Evolutionary conservation across 2,329 filamentous ascomycete species (phyloP).

Genomic region (Pseudocercospora eumusae): DNA sequence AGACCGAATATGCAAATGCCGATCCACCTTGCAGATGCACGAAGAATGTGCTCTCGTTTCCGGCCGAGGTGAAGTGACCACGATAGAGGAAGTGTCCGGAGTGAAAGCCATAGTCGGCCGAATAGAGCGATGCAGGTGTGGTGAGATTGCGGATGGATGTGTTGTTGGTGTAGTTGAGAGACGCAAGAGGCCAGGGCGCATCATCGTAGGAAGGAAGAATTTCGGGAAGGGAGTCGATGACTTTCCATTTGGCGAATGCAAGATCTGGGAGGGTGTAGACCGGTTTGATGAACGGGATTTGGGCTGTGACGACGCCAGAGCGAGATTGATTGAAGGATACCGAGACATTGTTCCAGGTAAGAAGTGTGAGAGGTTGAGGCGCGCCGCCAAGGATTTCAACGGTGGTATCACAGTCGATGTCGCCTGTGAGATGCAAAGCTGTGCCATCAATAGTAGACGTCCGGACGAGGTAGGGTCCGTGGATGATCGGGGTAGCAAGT

Average conservation of each 20-base stretch:
- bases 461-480: conserved; percentile 65
- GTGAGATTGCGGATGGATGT: conserved; percentile 52
- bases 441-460: conserved; percentile 57
- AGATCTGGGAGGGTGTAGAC: conserved; percentile 60
- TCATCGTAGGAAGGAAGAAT: conserved; percentile 66
- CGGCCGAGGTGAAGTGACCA: conserved; percentile 66
- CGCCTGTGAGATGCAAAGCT: conserved; percentile 64
- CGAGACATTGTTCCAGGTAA: conserved; percentile 61
- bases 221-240: conserved; percentile 71
- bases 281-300: conserved; percentile 54
- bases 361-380: conserved; percentile 52
- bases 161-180: conserved; percentile 63
- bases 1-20: conserved; percentile 68
- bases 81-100: conserved; percentile 69
- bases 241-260: conserved; percentile 64
- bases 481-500: conserved; percentile 57
- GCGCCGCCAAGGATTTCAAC: conserved; percentile 69
- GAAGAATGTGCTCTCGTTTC: conserved; percentile 59
- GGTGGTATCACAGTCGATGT: conserved; percentile 68
- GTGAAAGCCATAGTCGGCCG: conserved; percentile 73
- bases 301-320: conserved; percentile 53
- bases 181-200: conserved; percentile 63
- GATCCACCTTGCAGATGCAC: conserved; percentile 63
- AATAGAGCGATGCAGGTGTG: conserved; percentile 66
- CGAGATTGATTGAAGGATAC: conserved; percentile 35